Evolutionary conservation across 179 eudicot species (phyloP), one percentile per base, ranked within the genome.

Genomic region (Dionaea muscipula): DNA sequence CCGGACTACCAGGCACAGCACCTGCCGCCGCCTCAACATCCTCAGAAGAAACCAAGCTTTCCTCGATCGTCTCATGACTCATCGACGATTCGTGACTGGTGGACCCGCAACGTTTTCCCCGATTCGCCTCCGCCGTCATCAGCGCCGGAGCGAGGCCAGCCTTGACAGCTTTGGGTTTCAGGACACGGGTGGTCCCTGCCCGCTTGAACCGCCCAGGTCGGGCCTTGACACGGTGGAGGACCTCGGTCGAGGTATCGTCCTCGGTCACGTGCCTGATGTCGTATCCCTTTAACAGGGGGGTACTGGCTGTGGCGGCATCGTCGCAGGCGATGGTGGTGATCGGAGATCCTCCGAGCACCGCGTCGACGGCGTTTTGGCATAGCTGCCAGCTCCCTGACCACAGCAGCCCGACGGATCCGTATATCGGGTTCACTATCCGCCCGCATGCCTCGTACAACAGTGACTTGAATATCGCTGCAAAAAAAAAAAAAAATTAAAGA

Each of bases 241-340:
- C 82, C 24, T 26, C 19, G 23, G 44, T 64, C 7, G 70, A 50
- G 56, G 61, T 57, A 0, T 75, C 75, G 1, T 79, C 82, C 61
- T 75, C 81, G 20, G 65, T 51, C 0, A 83, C 82, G 53, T 90
- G 97, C 15, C 95, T 81, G 26, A 86, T 83, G 52, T 90, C 95
- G 39, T 71, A 83, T 11, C 78, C 83, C 51, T 86, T 82, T n/a
- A 79, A 46, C 0, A 81, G 83, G 0, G 89, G 86, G 2, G 85
- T 73, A 3, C 50, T 61, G 53, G 71, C 65, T 13, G 73, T 26
- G 51, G 73, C 71, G 7, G 71, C 84, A 26, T 73, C 51, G 1
- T 81, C 90, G n/a, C 72, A 45, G 1, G 81, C 53, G 10, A 79
- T 66, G 2, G 74, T 53, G 47, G 55, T 41, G 64, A 71, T 63